phyloP scores from a whole-genome alignment of 106 monocot species.

The Alisma plantagoaquatica region DNA sequence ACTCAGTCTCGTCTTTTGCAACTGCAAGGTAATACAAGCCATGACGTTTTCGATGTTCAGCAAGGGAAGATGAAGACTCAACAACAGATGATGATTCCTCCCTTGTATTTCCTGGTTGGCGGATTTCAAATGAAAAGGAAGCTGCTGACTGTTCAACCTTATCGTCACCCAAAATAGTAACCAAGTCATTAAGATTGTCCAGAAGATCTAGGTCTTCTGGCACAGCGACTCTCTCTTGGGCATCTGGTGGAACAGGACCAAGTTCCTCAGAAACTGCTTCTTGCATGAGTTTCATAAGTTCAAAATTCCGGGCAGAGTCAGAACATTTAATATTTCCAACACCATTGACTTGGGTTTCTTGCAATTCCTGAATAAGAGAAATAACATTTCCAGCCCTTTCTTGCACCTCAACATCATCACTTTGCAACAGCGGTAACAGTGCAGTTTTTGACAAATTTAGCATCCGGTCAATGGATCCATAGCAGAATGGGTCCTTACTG shows the following conservation, averaged over 20 bases:
- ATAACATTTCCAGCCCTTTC: conserved; percentile 71
- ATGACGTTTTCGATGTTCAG: conserved; percentile 76
- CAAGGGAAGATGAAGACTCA: conserved; percentile 50
- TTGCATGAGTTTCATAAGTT: conserved; percentile 28
- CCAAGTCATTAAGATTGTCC: conserved; percentile 64
- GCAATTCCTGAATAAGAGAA: conserved; percentile 38
- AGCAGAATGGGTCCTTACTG: conserved; percentile 18
- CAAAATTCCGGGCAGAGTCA: conserved; percentile 14
- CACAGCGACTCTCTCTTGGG: conserved; percentile 45
- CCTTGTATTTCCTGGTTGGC: conserved; percentile 5
- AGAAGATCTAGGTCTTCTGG: conserved; percentile 60
- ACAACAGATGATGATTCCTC: conserved; percentile 14
- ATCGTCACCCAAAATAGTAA: conserved; percentile 28
- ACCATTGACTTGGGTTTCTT: conserved; percentile 26
- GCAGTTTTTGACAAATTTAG: conserved; percentile 46
- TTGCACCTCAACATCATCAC: conserved; percentile 69
- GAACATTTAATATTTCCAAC: conserved; percentile 9
- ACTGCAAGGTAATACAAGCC: conserved; percentile 75
- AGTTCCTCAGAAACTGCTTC: conserved; percentile 53
- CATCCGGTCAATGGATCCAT: conserved; percentile 31
- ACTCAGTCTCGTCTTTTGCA: conserved; percentile 37
- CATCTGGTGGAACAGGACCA: conserved; percentile 49
- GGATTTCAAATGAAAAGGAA: conserved; percentile 28
- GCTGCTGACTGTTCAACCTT: conserved; percentile 15
- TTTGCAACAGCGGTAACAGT: conserved; percentile 42